These are phyloP conservation scores for Arachis stenosperma DNA, from an alignment of 306 rosid genomes.

Conservation along the genomic window DNA sequence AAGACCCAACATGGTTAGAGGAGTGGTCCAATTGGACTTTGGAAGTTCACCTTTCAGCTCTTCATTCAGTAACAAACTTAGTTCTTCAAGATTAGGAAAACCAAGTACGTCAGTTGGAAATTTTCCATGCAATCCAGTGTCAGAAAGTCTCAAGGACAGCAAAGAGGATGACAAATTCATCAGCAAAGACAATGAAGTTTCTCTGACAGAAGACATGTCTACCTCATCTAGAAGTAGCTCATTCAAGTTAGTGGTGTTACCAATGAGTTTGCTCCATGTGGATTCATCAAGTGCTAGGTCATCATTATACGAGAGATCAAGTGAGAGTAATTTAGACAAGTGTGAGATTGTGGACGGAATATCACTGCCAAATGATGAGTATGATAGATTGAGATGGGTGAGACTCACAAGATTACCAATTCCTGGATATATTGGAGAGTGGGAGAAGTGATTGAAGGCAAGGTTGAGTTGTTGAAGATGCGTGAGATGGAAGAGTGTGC, in stretches of 20 bases:
- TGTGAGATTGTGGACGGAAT: conserved; percentile 40
- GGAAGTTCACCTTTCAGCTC: not conserved
- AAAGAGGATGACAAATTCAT: conserved; percentile 41
- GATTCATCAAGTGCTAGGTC: not conserved
- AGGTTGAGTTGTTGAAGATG: conserved; percentile 39
- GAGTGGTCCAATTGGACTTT: conserved; percentile 34
- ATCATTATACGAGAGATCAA: not conserved
- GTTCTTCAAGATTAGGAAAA: conserved; percentile 14
- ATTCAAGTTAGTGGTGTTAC: conserved; percentile 18
- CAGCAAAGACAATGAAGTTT: conserved; percentile 20
- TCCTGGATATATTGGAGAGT: conserved; percentile 8
- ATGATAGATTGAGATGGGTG: conserved; percentile 15
- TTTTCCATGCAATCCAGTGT: not conserved
- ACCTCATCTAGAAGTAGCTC: not conserved
- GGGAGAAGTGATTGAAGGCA: conserved; percentile 21
- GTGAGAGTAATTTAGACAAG: conserved; percentile 42
- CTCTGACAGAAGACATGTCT: conserved; percentile 14
- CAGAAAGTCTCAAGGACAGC: not conserved
- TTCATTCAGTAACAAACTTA: not conserved
- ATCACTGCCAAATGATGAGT: not conserved
- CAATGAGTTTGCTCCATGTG: conserved; percentile 37
- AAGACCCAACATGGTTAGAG: not conserved
- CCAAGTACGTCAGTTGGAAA: not conserved
- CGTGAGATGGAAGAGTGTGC: not conserved
- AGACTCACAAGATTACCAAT: conserved; percentile 31